Evolutionary conservation across 768 basidiomycete genomes (phyloP).

Genomic region (Rhodocollybia butyracea): DNA sequence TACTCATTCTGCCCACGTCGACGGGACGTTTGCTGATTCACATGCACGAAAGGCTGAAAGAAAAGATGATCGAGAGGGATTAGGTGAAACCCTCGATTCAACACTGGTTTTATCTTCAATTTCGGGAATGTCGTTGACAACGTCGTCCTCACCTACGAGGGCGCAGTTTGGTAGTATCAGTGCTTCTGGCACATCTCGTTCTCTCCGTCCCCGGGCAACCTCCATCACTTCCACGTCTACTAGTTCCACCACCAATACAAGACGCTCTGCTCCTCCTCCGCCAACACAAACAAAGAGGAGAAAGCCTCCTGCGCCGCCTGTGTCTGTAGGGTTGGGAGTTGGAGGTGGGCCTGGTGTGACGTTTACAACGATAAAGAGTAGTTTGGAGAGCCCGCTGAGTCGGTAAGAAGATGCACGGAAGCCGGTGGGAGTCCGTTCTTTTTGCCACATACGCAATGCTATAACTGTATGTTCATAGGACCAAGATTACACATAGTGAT

Average conservation of each 20-base stretch:
- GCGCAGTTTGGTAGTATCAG: neutral
- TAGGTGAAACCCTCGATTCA: slow-evolving; percentile 9
- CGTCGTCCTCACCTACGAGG: neutral
- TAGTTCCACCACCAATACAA: slow-evolving; percentile 18
- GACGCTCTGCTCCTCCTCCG: slow-evolving; percentile 45
- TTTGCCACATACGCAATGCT: too few relatives aligned
- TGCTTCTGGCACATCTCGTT: too few relatives aligned
- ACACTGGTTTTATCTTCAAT: slow-evolving; percentile 9
- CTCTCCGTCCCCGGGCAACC: too few relatives aligned
- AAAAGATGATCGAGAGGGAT: slow-evolving; percentile 8
- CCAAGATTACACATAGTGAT: too few relatives aligned
- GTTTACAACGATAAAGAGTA: slow-evolving; percentile 55
- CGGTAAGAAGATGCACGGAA: too few relatives aligned
- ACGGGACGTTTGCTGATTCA: slow-evolving; percentile 18
- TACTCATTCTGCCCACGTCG: slow-evolving; percentile 19
- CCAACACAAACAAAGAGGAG: slow-evolving; percentile 67
- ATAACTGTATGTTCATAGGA: too few relatives aligned
- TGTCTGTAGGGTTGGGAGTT: slow-evolving; percentile 25
- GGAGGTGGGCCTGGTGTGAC: slow-evolving; percentile 42
- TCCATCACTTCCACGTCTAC: slow-evolving; percentile 18
- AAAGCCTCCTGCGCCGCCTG: slow-evolving; percentile 70
- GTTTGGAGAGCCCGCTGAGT: neutral
- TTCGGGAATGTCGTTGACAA: neutral
- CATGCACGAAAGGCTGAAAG: slow-evolving; percentile 12
- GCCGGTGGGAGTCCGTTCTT: too few relatives aligned